Conservation (phyloP, 345 rosid species). For the Balakata baccata region DNA sequence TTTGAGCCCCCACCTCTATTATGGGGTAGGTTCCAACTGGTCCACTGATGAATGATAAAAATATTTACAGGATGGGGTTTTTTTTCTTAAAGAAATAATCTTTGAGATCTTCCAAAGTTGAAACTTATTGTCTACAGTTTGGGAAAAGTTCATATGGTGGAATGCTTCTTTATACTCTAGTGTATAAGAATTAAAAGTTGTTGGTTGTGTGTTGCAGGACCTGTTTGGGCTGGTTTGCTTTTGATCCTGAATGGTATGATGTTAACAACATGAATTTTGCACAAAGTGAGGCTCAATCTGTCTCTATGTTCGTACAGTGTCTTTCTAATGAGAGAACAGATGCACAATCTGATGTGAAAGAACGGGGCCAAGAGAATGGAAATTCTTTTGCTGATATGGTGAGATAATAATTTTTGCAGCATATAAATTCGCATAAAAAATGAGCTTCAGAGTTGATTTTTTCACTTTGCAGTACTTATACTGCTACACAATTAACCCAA, state of each 20-base stretch:
- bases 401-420: slow-evolving; percentile 13
- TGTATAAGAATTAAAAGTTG: slow-evolving; percentile 23
- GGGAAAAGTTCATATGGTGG: background rate
- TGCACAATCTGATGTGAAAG: slow-evolving; percentile 62
- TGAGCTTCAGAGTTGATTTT: background rate
- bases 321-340: slow-evolving; percentile 68
- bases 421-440: background rate
- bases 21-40: background rate
- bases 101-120: background rate
- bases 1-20: background rate
- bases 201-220: slow-evolving; percentile 54
- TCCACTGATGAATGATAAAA: background rate
- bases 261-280: slow-evolving; percentile 60
- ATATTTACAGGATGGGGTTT: background rate
- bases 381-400: slow-evolving; percentile 58
- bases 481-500: background rate
- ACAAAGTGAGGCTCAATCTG: slow-evolving; percentile 81
- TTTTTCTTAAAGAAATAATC: background rate
- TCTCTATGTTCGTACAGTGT: slow-evolving; percentile 73
- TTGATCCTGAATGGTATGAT: slow-evolving; percentile 90
- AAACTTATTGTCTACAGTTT: background rate
- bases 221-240: slow-evolving; percentile 96
- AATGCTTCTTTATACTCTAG: background rate
- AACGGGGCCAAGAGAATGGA: slow-evolving; percentile 56
- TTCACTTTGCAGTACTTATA: background rate